phyloP scores from a whole-genome alignment of 768 basidiomycete species.

The Collybiopsis confluens region DNA sequence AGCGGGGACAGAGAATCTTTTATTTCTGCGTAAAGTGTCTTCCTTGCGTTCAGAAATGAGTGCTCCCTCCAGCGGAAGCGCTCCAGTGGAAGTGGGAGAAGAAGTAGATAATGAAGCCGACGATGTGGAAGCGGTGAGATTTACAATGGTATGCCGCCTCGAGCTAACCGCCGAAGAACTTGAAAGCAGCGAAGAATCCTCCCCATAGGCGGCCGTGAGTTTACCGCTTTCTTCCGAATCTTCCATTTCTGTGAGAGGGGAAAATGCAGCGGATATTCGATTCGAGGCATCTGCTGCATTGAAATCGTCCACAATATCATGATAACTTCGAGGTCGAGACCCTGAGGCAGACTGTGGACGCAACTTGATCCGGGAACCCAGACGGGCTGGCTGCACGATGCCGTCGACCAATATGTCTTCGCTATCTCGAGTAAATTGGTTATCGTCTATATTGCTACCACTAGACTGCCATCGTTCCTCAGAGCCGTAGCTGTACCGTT shows the following conservation, averaged over 20 bases:
- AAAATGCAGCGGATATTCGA: background rate
- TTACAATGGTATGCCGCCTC: slow-evolving; percentile 5
- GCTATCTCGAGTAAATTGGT: background rate
- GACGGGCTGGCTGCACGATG: slow-evolving; percentile 14
- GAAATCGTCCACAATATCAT: slow-evolving; percentile 66
- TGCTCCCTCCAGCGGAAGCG: background rate
- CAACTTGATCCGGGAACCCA: slow-evolving; percentile 23
- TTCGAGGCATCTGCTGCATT: slow-evolving; percentile 14
- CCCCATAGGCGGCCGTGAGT: slow-evolving; percentile 10
- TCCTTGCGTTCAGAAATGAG: slow-evolving; percentile 33
- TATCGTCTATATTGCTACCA: background rate
- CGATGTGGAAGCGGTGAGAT: background rate
- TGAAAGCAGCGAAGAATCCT: background rate
- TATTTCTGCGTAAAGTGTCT: slow-evolving; percentile 57
- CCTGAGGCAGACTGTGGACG: slow-evolving; percentile 22
- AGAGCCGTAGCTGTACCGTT: background rate
- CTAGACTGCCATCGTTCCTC: background rate
- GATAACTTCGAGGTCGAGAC: slow-evolving; percentile 57
- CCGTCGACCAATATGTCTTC: slow-evolving; percentile 6
- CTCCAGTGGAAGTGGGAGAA: background rate
- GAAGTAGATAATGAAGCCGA: slow-evolving; percentile 3
- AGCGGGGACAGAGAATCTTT: slow-evolving; percentile 76
- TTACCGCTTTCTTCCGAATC: slow-evolving; percentile 7
- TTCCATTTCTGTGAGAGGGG: background rate
- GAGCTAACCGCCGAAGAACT: background rate